phyloP scores from a whole-genome alignment of 1,284 basidiomycete genomes.

The Mrakiaceae sp. region DNA sequence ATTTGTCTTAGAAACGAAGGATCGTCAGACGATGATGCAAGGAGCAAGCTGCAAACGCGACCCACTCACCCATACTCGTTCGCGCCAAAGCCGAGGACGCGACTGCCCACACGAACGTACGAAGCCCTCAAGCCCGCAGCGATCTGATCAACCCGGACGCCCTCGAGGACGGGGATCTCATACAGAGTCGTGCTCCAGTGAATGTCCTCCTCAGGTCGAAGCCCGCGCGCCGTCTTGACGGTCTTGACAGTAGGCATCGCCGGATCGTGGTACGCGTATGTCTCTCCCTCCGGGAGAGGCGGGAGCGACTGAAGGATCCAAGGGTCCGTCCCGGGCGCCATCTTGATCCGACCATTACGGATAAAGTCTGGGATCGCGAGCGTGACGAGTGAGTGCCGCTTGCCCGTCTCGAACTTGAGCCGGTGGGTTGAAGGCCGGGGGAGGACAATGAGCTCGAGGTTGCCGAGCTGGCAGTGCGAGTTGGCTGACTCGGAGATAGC shows the following conservation, averaged over 20 bases:
- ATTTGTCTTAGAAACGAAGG: constrained; percentile 48
- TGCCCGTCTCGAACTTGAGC: constrained; percentile 36
- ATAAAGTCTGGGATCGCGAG: constrained; percentile 29
- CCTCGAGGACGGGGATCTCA: constrained; percentile 66
- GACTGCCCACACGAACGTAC: constrained; percentile 53
- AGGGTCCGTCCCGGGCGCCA: no score
- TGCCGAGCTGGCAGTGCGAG: constrained; percentile 71
- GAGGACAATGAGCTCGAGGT: constrained; percentile 48
- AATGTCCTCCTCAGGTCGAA: constrained; percentile 39
- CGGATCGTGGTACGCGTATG: no score
- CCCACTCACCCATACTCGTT: constrained; percentile 61
- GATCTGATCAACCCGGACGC: constrained; percentile 50
- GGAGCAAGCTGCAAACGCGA: constrained; percentile 1
- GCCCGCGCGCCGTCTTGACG: constrained; percentile 7
- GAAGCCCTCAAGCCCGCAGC: constrained; percentile 63
- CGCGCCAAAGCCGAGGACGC: constrained; percentile 80
- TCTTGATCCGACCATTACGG: constrained; percentile 16
- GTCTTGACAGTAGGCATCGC: not conserved
- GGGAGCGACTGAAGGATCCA: constrained; percentile 18
- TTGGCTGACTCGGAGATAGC: constrained; percentile 71
- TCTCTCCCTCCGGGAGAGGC: constrained; percentile 15
- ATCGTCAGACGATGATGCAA: not conserved
- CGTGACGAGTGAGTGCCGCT: constrained; percentile 34
- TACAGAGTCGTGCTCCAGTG: constrained; percentile 62
- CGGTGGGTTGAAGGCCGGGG: constrained; percentile 32